Conservation (phyloP, 2,329 filamentous ascomycete species). For the Hortaea werneckii region DNA sequence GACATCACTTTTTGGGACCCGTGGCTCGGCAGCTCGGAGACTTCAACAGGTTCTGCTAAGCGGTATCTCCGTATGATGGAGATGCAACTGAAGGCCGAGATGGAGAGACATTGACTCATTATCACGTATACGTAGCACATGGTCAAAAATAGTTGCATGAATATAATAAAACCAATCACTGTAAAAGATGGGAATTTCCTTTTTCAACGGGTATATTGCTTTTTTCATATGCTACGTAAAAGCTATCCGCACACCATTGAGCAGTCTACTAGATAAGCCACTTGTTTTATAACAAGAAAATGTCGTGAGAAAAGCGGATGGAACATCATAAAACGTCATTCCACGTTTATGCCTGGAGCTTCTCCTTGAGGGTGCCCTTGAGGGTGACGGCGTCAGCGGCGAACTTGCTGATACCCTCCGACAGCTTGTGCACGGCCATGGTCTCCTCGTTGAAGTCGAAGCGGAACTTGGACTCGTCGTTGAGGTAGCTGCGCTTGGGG, state of each 20-base stretch:
- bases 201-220: background rate
- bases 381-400: conserved; percentile 89
- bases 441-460: conserved; percentile 99
- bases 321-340: background rate
- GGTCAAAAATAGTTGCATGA: too few species aligned
- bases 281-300: too few species aligned
- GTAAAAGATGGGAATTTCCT: background rate
- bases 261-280: background rate
- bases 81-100: too few species aligned
- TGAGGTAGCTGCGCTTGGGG: conserved; percentile 82
- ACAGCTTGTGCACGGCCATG: conserved; percentile 98
- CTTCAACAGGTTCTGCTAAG: too few species aligned
- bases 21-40: too few species aligned
- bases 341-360: conserved; percentile 45
- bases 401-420: conserved; percentile 99
- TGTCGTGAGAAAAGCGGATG: background rate
- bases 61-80: too few species aligned
- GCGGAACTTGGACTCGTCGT: conserved; percentile 82
- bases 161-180: too few species aligned
- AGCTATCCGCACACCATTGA: background rate
- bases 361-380: conserved; percentile 82
- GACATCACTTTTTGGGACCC: background rate
- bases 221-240: background rate
- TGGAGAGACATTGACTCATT: too few species aligned
- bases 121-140: too few species aligned